Evolutionary conservation across 176 grass and related monocot species (phyloP).

Genomic region (Juncus effusus): DNA sequence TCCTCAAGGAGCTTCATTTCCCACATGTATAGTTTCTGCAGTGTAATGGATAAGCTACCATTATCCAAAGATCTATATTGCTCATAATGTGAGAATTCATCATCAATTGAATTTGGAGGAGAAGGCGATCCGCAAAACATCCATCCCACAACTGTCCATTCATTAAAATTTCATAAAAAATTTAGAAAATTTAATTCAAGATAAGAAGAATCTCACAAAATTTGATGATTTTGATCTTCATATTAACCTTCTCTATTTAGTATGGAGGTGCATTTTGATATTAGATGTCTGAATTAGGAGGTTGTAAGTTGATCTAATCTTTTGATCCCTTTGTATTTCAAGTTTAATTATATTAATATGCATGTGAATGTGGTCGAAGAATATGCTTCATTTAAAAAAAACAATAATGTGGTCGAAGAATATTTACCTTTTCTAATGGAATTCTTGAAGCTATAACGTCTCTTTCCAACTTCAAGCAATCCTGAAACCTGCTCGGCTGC

Average conservation of each 20-base stretch:
- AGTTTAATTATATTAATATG: background rate
- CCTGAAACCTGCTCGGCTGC: slow-evolving; percentile 33
- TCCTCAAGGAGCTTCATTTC: slow-evolving; percentile 81
- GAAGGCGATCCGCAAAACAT: slow-evolving; percentile 41
- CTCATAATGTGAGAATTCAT: slow-evolving; percentile 33
- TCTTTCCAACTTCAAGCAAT: slow-evolving; percentile 63
- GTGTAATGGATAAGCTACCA: slow-evolving; percentile 51
- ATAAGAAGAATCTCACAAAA: slow-evolving; percentile 2
- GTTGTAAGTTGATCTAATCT: slow-evolving; percentile 4
- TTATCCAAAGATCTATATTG: slow-evolving; percentile 40
- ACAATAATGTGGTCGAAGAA: background rate
- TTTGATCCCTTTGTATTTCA: background rate
- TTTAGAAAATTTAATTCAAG: slow-evolving; percentile 17
- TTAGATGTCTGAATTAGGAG: background rate
- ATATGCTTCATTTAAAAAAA: background rate
- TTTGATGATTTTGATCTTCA: background rate
- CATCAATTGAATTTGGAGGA: background rate
- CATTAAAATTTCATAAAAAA: slow-evolving; percentile 38
- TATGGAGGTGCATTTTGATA: background rate
- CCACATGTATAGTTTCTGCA: slow-evolving; percentile 86
- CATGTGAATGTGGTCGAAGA: too few species aligned
- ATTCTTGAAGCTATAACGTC: slow-evolving; percentile 51
- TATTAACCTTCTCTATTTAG: too few species aligned
- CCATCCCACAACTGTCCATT: slow-evolving; percentile 36
- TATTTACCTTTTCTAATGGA: slow-evolving; percentile 61